Percentiles rank a stretch among this genome's conserved stretches.
Evolutionary conservation across 2,329 filamentous ascomycete species (phyloP).

Genomic region (Orbilia blumenaviensis): DNA sequence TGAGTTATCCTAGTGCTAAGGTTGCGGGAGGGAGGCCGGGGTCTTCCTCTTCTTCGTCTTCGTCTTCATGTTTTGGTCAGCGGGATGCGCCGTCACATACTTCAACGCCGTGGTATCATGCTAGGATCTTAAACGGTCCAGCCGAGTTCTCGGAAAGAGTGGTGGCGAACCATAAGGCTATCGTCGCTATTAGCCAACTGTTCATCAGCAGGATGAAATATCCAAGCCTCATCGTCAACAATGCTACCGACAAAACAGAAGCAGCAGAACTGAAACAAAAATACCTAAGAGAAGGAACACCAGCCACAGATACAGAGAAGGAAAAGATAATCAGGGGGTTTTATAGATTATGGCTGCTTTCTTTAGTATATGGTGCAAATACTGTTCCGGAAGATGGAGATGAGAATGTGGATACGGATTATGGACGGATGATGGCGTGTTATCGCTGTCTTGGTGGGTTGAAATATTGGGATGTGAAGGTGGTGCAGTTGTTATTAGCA

Average conservation of each 20-base stretch:
- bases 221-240: slow-evolving; percentile 17
- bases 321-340: slow-evolving; percentile 32
- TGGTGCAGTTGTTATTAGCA: slow-evolving; percentile 28
- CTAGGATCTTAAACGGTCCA: slow-evolving; percentile 19
- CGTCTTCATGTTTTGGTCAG: background rate
- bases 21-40: background rate
- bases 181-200: slow-evolving; percentile 24
- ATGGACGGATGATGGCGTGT: slow-evolving; percentile 16
- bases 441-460: slow-evolving; percentile 24
- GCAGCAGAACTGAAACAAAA: background rate
- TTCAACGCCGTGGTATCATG: slow-evolving; percentile 29
- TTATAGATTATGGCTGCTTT: slow-evolving; percentile 33
- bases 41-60: background rate
- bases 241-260: background rate
- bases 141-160: slow-evolving; percentile 26
- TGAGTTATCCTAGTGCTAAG: slow-evolving; percentile 29
- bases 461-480: slow-evolving; percentile 37
- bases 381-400: slow-evolving; percentile 3
- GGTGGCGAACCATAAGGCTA: slow-evolving; percentile 26
- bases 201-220: slow-evolving; percentile 43
- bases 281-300: slow-evolving; percentile 24
- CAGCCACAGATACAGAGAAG: slow-evolving; percentile 19
- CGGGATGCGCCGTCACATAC: background rate
- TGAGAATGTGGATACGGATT: slow-evolving; percentile 22
- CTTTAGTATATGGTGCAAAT: slow-evolving; percentile 33